Base-by-base conservation (phyloP, 768 basidiomycete genomes). In the Astraeus odoratus region DNA sequence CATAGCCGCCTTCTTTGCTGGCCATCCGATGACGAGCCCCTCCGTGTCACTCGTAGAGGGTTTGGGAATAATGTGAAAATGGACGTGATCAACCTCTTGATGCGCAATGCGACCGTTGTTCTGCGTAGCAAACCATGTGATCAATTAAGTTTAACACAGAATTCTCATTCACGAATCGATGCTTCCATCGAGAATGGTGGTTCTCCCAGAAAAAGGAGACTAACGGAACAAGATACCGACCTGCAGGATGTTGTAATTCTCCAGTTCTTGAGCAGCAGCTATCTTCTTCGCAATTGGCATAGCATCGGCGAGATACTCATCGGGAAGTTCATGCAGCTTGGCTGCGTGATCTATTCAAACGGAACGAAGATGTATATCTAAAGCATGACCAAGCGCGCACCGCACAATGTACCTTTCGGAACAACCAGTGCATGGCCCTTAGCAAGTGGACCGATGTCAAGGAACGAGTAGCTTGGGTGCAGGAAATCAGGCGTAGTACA, bases 1-100 rank as follows among this genome's bases (percentile, higher is more conserved):
- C 50, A 51, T 42, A 9, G 43, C 19, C 0, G 50, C 43, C 1
- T 38, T 47, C 50, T 54, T 19, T n/a, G 53, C 38, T 2, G 60
- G 60, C 95, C 95, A 97, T 15, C 77, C 79, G 44, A 97, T 67
- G 10, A 79, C 79, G 22, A 99, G 73, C 4, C 95, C 95, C 53
- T 86, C 80, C 4, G 75, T 59, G 36, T 81, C 76, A 5, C 67
- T 66, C 2, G 58, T 72, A n/a, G 65, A 59, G 0, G 87, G 90
- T 61, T 96, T 97, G 3, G 94, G 93, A 50, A 97, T 94, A 54
- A 97, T 74, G 57, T 97, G 92, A 68, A 92, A 92, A 62, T 95
- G 91, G 12, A 92, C 90, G 55, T 95, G 92, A 44, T 81, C 77
- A 22, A 95, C 90, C 42, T 77, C 70, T 67, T 79, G 81, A 57